These are phyloP conservation scores for Auricularia heimuer DNA, from an alignment of 768 basidiomycete genomes.

Conservation along the genomic window DNA sequence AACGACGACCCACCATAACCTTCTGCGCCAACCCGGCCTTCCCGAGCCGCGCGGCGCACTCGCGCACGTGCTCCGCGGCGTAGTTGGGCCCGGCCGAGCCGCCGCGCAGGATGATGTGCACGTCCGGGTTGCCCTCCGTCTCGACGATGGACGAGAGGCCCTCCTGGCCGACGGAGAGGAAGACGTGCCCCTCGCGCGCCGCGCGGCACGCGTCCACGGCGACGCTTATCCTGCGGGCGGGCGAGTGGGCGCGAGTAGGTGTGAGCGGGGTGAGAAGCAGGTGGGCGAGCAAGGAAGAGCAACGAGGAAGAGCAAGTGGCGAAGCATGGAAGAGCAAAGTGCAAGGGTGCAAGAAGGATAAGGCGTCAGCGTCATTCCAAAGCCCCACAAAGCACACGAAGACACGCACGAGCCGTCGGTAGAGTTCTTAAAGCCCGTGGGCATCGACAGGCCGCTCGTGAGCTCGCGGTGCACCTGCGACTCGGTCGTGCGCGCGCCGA, in stretches of 20 bases:
- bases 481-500: slow-evolving; percentile 88
- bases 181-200: slow-evolving; percentile 83
- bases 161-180: slow-evolving; percentile 95
- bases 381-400: too few relatives aligned
- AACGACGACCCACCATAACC: slow-evolving; percentile 61
- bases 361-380: too few relatives aligned
- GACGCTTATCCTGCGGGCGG: slow-evolving; percentile 74
- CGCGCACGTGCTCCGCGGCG: slow-evolving; percentile 64
- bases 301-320: too few relatives aligned
- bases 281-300: too few relatives aligned
- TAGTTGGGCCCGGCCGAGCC: slow-evolving; percentile 88
- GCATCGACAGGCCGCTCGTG: slow-evolving; percentile 81
- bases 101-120: slow-evolving; percentile 91
- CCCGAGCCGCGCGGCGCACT: slow-evolving; percentile 58
- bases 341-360: too few relatives aligned
- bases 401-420: slow-evolving; percentile 57
- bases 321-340: too few relatives aligned
- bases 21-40: slow-evolving; percentile 73
- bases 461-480: slow-evolving; percentile 90
- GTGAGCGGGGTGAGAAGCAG: too few relatives aligned
- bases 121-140: slow-evolving; percentile 88
- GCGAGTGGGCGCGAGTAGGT: too few relatives aligned
- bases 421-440: slow-evolving; percentile 97
- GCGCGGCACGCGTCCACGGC: slow-evolving; percentile 95
- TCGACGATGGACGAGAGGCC: slow-evolving; percentile 91